Conservation (phyloP, 805 yeast species). For the Hanseniaspora guilliermondii region DNA sequence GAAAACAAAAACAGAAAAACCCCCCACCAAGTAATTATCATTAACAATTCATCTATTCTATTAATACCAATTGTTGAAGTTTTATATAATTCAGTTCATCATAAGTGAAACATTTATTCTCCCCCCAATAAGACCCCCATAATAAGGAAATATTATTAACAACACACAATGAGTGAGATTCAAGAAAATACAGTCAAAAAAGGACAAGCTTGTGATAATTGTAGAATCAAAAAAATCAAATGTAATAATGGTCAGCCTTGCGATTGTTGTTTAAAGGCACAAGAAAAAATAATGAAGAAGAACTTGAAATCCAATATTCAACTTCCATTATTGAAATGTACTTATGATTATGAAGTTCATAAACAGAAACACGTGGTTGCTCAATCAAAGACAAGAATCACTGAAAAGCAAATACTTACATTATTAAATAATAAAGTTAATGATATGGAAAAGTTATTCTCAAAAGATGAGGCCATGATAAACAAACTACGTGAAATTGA, state of each 20-base stretch:
- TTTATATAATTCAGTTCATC: neutral
- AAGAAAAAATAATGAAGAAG: neutral
- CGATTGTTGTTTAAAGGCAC: conserved; percentile 1
- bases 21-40: too few species aligned
- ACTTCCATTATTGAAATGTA: conserved; percentile 5
- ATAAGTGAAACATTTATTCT: too few species aligned
- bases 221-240: conserved; percentile 13
- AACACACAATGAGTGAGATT: neutral
- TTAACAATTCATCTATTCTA: too few species aligned
- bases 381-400: neutral
- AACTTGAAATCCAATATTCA: neutral
- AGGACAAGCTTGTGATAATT: conserved; percentile 12
- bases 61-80: too few species aligned
- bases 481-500: neutral
- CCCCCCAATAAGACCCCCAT: neutral
- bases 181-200: neutral
- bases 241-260: conserved; percentile 12
- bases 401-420: neutral
- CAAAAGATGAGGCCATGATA: neutral
- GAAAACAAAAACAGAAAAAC: too few species aligned
- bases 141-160: neutral
- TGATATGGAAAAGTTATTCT: neutral
- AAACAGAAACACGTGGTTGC: neutral
- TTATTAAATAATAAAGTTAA: neutral
- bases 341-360: conserved; percentile 5